phyloP scores from a whole-genome alignment of 140 eudicot genomes.

The Anethum foeniculum region DNA sequence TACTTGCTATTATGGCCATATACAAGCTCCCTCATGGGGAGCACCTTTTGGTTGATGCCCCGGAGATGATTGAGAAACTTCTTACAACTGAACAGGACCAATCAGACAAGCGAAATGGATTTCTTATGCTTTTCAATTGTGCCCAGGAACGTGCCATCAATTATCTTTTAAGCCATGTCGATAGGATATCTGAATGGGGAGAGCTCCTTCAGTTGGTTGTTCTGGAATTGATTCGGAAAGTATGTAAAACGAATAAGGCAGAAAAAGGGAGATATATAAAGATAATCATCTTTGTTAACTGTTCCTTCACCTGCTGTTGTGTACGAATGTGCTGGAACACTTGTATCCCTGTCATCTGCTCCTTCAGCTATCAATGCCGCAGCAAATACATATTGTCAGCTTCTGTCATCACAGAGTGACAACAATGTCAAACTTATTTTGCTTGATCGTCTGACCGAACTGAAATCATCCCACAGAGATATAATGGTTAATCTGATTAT shows the following conservation, averaged over 20 bases:
- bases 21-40: slow-evolving; percentile 56
- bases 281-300: slow-evolving; percentile 39
- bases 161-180: slow-evolving; percentile 8
- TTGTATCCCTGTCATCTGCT: slow-evolving; percentile 54
- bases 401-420: slow-evolving; percentile 50
- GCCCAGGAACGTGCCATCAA: slow-evolving; percentile 46
- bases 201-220: slow-evolving; percentile 54
- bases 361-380: slow-evolving; percentile 54
- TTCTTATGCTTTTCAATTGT: slow-evolving; percentile 52
- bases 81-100: slow-evolving; percentile 47
- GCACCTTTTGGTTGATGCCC: slow-evolving; percentile 48
- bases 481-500: slow-evolving; percentile 58
- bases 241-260: slow-evolving; percentile 43
- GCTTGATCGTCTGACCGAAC: slow-evolving; percentile 49
- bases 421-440: slow-evolving; percentile 62
- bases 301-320: slow-evolving; percentile 57
- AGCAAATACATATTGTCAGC: slow-evolving; percentile 58
- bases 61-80: slow-evolving; percentile 48
- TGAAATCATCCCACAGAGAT: slow-evolving; percentile 46
- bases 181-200: slow-evolving; percentile 46
- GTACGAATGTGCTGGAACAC: slow-evolving; percentile 56
- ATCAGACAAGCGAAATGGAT: slow-evolving; percentile 48
- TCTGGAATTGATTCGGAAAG: slow-evolving; percentile 47
- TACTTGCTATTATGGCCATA: slow-evolving; percentile 44
- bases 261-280: slow-evolving; percentile 49